Evolutionary conservation across 768 basidiomycete genomes (phyloP), one percentile per base, ranked within the genome.

Genomic region (Auriscalpium microsporum): DNA sequence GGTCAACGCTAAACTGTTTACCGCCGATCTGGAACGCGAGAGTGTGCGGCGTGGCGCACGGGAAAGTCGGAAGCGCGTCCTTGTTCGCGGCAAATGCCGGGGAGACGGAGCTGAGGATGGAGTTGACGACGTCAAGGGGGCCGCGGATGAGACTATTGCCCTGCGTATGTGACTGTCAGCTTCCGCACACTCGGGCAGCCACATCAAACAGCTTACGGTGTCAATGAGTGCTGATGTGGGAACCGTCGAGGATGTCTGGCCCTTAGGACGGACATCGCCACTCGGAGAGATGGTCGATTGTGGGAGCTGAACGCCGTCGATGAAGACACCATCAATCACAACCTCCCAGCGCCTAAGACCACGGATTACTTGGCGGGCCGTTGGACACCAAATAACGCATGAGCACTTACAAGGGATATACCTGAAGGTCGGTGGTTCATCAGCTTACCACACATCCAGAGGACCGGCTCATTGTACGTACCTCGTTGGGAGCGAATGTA

Each of bases 91-190:
- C 48, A 45, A 52, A 60, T 10, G 48, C 50, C 2, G 59, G 44
- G 8, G 59, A 60, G 46, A 60, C 59, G 6, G 36, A 37, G 11
- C n/a, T 36, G 53, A 60, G 19, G 47, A 58, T 50, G 9, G 53
- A 46, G 36, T 54, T 13, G 42, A 60, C 48, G 44, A 58, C 42
- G 37, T 60, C 59, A 2, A 19, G 10, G 8, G 87, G 88, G 9
- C 87, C 87, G 23, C 88, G 85, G 51, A 90, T 74, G 44, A 87
- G 74, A 9, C 86, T 88, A 71, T 84, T 89, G 0, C 88, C 88
- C 86, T 88, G 35, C 19, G 38, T 28, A 28, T 28, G 28, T 28
- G 28, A 28, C 28, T 28, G 28, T 28, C 28, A 28, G 28, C 28
- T 28, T 28, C 5, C 28, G 28, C 28, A 28, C 28, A 28, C 2